Evolutionary conservation across 2,329 filamentous ascomycete genomes (phyloP), one percentile per base, ranked within the genome.

Genomic region (Fusarium protoensiforme): DNA sequence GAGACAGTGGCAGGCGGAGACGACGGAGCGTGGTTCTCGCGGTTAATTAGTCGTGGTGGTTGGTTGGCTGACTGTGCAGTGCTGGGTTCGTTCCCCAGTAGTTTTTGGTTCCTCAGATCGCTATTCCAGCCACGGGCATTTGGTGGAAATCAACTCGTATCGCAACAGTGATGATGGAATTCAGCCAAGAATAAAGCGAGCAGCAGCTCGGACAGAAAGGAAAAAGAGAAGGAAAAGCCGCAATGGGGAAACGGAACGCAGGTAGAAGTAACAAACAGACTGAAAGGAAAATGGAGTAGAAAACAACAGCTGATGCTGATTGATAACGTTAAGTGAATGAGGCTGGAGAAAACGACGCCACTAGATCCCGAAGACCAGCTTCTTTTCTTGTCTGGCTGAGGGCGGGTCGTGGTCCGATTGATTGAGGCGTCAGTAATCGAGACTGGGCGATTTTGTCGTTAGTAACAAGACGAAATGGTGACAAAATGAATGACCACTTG

Each of bases 321-420:
- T 60, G 65, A 74, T 71, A 68, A 46, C 41, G 41, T 46, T 46
- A 24, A 61, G 64, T 58, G 48, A 70, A 75, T 51, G 46, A 38
- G 38, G 65, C 53, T 53, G 46, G 53, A 41, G 24, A 24, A 57
- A 41, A 58, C 29, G 56, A 46, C 61, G 73, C 71, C 67, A 61
- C 65, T 61, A 63, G 63, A 64, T 60, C 70, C 60, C 59, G 74
- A 76, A 76, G 72, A 76, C 74, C 74, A 39, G 74, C 74, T 76
- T 75, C 72, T 33, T 54, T 54, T 31, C 14, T 36, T 27, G 22
- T 56, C 53, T 9, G 20, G 68, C 46, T 51, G 46, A 33, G 65
- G 24, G 61, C 39, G 61, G 60, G 65, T 59, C 61, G 61, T 59
- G 20, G 27, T 69, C 39, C 31, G 36, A 46, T 56, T 61, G 46